A percentile compares a stretch with the other conserved stretches of the same genome.
phyloP scores from a whole-genome alignment of 305 asterid species.

The Solanum hybrid region DNA sequence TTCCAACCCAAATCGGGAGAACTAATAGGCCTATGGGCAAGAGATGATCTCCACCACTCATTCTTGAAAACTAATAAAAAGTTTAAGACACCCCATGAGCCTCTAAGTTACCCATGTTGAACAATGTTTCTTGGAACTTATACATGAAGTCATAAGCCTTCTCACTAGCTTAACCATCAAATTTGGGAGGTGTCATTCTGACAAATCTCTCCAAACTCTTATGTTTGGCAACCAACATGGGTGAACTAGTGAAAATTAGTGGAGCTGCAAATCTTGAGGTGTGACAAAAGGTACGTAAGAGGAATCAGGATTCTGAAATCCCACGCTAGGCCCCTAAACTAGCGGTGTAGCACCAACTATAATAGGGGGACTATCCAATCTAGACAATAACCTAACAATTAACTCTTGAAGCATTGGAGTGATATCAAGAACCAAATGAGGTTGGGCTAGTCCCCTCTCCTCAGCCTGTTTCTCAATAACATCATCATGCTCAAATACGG shows the following conservation, averaged over 20 bases:
- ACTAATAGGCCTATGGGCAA: not conserved
- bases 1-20: not conserved
- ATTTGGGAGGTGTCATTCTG: not conserved
- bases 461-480: not conserved
- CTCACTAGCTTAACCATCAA: not conserved
- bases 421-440: not conserved
- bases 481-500: not conserved
- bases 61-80: not conserved
- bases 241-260: not conserved
- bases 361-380: not conserved
- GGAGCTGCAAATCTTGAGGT: not conserved
- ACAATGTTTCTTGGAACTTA: not conserved
- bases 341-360: not conserved
- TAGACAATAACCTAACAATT: not conserved
- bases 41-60: not conserved
- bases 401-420: not conserved
- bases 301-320: not conserved
- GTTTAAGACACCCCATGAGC: not conserved
- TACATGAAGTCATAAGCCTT: not conserved
- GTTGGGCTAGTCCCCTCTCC: not conserved
- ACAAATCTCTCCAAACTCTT: not conserved
- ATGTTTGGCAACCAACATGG: not conserved
- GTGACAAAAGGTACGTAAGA: not conserved
- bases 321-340: not conserved
- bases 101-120: not conserved